Conservation (phyloP, 1,139 yeast species). For the Scheffersomyces illinoinensis region DNA sequence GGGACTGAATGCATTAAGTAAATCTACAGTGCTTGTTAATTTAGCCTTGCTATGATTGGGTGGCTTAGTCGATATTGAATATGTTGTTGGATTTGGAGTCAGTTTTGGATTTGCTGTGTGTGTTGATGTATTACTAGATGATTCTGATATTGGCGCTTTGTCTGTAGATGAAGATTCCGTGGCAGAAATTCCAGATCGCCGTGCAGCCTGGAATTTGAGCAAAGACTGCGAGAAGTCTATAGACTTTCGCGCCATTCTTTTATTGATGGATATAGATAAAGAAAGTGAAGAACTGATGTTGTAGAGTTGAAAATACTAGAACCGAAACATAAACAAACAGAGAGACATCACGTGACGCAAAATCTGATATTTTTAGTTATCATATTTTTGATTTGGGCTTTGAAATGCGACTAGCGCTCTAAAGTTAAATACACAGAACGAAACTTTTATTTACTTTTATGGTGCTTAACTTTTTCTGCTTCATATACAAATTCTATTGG, state of each 20-base stretch:
- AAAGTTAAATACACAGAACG: not conserved
- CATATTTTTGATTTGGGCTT: not conserved
- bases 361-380: no score
- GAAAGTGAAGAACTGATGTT: not conserved
- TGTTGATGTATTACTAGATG: not conserved
- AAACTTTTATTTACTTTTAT: not conserved
- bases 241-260: slow-evolving; percentile 21
- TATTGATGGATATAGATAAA: not conserved
- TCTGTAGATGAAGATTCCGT: not conserved
- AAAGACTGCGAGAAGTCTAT: slow-evolving; percentile 21
- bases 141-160: not conserved
- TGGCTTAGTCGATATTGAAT: not conserved
- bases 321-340: not conserved
- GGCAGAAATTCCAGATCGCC: not conserved
- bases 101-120: not conserved
- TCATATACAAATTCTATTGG: not conserved
- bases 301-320: not conserved
- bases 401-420: no score
- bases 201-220: slow-evolving; percentile 13
- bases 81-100: not conserved
- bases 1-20: not conserved
- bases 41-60: not conserved
- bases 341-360: not conserved
- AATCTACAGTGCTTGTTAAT: not conserved
- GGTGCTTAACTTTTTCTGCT: not conserved